Evolutionary conservation across 1,284 basidiomycete genomes (phyloP).

Genomic region (Ustilago lituana): DNA sequence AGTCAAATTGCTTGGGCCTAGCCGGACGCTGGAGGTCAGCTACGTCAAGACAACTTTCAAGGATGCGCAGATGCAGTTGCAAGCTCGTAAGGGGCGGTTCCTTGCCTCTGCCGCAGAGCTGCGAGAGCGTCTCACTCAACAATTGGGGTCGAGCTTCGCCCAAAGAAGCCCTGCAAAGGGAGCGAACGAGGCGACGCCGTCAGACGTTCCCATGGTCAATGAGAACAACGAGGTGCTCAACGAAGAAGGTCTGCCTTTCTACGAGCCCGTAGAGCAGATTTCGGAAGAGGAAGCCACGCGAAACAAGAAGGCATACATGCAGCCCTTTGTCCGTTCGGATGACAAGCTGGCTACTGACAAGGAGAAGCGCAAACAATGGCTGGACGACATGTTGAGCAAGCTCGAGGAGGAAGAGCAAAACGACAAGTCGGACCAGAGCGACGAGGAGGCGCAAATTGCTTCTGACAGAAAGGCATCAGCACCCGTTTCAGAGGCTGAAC

Average conservation of each 20-base stretch:
- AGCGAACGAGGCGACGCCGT: not conserved
- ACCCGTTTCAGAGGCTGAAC: not conserved
- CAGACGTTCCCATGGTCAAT: slow-evolving; percentile 28
- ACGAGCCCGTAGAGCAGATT: slow-evolving; percentile 58
- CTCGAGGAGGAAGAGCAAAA: slow-evolving; percentile 55
- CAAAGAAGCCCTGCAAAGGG: not conserved
- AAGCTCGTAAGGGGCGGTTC: slow-evolving; percentile 11
- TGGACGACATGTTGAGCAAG: slow-evolving; percentile 52
- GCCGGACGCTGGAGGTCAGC: slow-evolving; percentile 24
- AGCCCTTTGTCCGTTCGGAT: slow-evolving; percentile 29
- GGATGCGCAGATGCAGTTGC: slow-evolving; percentile 30
- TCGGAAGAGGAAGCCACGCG: slow-evolving; percentile 26
- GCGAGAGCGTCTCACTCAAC: slow-evolving; percentile 4
- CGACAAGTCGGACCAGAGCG: slow-evolving; percentile 20
- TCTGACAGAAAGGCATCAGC: not conserved
- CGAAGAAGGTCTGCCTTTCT: slow-evolving; percentile 66
- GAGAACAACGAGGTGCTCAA: slow-evolving; percentile 57
- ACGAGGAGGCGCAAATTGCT: not conserved
- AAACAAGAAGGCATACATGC: slow-evolving; percentile 39
- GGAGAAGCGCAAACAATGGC: slow-evolving; percentile 49
- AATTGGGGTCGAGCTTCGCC: not conserved
- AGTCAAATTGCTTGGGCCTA: slow-evolving; percentile 14
- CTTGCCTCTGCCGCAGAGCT: slow-evolving; percentile 2
- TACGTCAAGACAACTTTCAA: slow-evolving; percentile 6
- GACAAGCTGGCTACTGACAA: slow-evolving; percentile 17